Evolutionary conservation across 1,284 basidiomycete genomes (phyloP).

Genomic region (Cutaneotrichosporon sp.): DNA sequence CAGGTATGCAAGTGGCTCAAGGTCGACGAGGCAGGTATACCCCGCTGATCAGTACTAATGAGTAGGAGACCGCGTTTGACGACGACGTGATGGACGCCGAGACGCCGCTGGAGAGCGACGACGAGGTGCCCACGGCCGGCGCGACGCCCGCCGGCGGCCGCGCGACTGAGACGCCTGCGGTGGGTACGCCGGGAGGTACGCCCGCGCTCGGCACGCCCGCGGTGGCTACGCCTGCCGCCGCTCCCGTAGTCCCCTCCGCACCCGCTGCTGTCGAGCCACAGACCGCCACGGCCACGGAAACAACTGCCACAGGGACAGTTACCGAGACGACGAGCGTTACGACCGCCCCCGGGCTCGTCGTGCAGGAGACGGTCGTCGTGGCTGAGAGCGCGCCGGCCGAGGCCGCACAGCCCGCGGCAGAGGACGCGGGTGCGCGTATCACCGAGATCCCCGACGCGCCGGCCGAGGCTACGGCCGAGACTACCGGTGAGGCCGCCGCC

Average conservation of each 20-base stretch:
- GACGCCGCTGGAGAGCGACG: conserved; percentile 5
- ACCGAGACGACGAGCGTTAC: background rate
- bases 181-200: conserved; percentile 3
- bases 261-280: too few relatives aligned
- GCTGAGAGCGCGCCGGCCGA: background rate
- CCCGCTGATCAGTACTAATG: too few relatives aligned
- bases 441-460: conserved; percentile 1
- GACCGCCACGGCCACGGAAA: background rate
- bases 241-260: too few relatives aligned
- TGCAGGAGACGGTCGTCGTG: background rate
- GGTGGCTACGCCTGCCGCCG: too few relatives aligned
- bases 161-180: conserved; percentile 2
- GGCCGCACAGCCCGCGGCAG: background rate
- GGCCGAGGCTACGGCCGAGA: background rate
- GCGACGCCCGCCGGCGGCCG: conserved; percentile 8
- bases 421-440: background rate
- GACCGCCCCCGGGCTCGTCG: background rate
- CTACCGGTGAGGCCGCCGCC: background rate
- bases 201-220: background rate
- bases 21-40: conserved; percentile 11
- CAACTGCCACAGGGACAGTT: background rate
- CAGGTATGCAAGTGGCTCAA: conserved; percentile 17
- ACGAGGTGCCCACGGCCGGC: conserved; percentile 11
- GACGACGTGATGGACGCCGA: conserved; percentile 11
- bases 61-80: conserved; percentile 12